These are phyloP conservation scores for Populus hybrid DNA, from an alignment of 441 rosid species.

Conservation along the genomic window DNA sequence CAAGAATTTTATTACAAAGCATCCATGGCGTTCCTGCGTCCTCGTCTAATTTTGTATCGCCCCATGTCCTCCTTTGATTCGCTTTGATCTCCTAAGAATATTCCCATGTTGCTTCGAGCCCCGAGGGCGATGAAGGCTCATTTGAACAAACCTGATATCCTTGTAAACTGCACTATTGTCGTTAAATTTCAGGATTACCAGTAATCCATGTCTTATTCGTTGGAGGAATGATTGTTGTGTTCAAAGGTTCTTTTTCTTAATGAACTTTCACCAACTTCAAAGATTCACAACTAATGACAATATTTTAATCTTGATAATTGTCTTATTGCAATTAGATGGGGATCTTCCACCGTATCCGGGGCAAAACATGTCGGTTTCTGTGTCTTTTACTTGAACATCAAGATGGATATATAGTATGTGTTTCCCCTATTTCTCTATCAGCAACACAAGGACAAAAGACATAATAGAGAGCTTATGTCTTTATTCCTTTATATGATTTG, in stretches of 20 bases:
- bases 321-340: constrained; percentile 23
- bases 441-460: constrained; percentile 25
- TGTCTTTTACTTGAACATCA: constrained; percentile 32
- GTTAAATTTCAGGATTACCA: background rate
- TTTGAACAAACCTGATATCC: background rate
- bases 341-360: constrained; percentile 44
- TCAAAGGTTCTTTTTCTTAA: background rate
- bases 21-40: background rate
- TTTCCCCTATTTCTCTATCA: constrained; percentile 15
- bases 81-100: background rate
- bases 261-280: constrained; percentile 11
- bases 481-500: constrained; percentile 7
- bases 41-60: background rate
- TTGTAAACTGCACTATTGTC: background rate
- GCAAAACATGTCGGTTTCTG: constrained; percentile 30
- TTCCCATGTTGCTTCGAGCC: background rate
- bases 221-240: background rate
- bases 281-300: constrained; percentile 8
- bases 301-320: constrained; percentile 20
- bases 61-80: background rate
- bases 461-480: constrained; percentile 27
- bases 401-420: constrained; percentile 9
- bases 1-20: background rate
- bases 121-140: background rate
- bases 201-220: background rate